Percentiles rank a stretch among this genome's conserved stretches.
These are phyloP conservation scores for Leccinum arenicola DNA, from an alignment of 768 basidiomycete genomes.

Conservation along the genomic window DNA sequence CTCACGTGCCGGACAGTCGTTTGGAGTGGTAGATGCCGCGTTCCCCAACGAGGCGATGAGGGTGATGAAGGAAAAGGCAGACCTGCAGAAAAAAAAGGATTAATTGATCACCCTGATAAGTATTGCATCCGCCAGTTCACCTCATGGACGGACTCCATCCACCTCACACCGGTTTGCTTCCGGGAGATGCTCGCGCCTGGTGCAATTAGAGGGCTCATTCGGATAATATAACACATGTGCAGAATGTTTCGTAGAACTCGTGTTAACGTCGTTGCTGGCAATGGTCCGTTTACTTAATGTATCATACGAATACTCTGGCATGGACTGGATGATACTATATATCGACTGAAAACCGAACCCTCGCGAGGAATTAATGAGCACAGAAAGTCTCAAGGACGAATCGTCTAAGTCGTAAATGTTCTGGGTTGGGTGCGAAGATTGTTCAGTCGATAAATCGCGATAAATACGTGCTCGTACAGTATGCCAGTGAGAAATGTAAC, in stretches of 20 bases:
- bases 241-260: background rate
- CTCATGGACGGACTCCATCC: background rate
- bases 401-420: slow-evolving; percentile 16
- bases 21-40: slow-evolving; percentile 20
- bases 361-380: background rate
- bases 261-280: background rate
- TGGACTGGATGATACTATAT: slow-evolving; percentile 3
- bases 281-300: slow-evolving; percentile 5
- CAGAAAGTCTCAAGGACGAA: background rate
- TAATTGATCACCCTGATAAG: background rate
- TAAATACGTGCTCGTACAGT: slow-evolving; percentile 27
- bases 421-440: slow-evolving; percentile 1
- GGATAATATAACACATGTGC: background rate
- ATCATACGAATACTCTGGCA: slow-evolving; percentile 6
- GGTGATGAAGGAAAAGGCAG: slow-evolving; percentile 11
- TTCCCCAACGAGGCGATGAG: slow-evolving; percentile 21
- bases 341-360: slow-evolving; percentile 1
- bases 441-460: slow-evolving; percentile 24
- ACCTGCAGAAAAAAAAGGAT: background rate
- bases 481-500: slow-evolving; percentile 19
- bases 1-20: slow-evolving; percentile 17
- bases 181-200: background rate
- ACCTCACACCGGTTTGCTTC: background rate
- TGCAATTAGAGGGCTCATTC: background rate
- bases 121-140: background rate